Evolutionary conservation across 768 basidiomycete genomes (phyloP).

Genomic region (Russula olivacea): DNA sequence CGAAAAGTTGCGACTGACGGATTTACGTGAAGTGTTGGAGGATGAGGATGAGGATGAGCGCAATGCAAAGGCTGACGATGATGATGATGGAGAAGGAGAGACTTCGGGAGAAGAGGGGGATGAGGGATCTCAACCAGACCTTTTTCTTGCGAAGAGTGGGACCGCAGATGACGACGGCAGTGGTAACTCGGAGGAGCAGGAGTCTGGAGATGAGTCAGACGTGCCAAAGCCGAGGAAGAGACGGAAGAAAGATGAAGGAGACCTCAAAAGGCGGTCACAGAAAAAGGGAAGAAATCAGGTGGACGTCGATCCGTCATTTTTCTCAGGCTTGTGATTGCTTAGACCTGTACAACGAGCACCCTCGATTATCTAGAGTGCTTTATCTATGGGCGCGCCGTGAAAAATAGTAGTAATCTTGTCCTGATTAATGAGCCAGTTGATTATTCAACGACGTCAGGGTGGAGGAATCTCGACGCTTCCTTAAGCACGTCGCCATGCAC

Average conservation of each 20-base stretch:
- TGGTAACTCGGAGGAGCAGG: constrained; percentile 9
- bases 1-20: constrained; percentile 76
- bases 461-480: too few species aligned
- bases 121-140: neutral
- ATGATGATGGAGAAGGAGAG: constrained; percentile 24
- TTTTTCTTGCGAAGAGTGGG: constrained; percentile 19
- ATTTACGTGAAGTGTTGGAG: constrained; percentile 71
- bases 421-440: neutral
- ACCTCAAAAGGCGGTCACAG: constrained; percentile 40
- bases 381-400: neutral
- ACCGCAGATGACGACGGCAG: constrained; percentile 20
- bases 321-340: constrained; percentile 48
- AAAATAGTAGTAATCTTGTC: neutral
- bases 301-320: constrained; percentile 57
- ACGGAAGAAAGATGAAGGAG: constrained; percentile 51
- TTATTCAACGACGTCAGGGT: too few species aligned
- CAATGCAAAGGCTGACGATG: constrained; percentile 29
- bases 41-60: constrained; percentile 46
- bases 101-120: constrained; percentile 27
- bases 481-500: neutral
- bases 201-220: constrained; percentile 29
- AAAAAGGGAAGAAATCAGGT: constrained; percentile 57
- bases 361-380: neutral
- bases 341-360: neutral
- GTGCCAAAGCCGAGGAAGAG: constrained; percentile 41